These are phyloP conservation scores for Vigna reflexopilosa DNA, from an alignment of 306 rosid species.

Conservation along the genomic window DNA sequence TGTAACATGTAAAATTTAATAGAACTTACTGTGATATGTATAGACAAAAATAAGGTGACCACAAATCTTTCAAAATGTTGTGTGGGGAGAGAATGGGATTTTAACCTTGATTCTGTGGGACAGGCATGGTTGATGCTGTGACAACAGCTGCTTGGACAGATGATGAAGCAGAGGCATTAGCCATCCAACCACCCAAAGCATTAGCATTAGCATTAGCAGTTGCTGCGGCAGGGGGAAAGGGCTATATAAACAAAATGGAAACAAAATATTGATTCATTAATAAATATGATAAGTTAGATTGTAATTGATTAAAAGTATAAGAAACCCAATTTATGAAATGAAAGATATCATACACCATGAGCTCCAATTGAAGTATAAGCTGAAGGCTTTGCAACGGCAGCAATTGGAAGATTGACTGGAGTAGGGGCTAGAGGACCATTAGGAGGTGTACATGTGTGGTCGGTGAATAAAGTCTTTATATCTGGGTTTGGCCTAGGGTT, in stretches of 20 bases:
- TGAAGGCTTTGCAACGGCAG: constrained; percentile 82
- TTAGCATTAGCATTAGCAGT: constrained; percentile 81
- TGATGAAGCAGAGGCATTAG: constrained; percentile 86
- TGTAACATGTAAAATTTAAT: constrained; percentile 24
- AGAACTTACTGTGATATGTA: constrained; percentile 2
- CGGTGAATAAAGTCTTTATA: constrained; percentile 80
- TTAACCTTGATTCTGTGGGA: constrained; percentile 88
- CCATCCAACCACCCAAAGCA: constrained; percentile 96
- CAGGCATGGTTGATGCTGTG: constrained; percentile 82
- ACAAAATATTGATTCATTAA: constrained; percentile 34
- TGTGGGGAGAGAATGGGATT: neutral
- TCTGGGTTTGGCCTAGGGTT: constrained; percentile 81
- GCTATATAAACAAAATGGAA: constrained; percentile 55
- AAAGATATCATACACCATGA: constrained; percentile 72
- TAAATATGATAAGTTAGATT: constrained; percentile 27
- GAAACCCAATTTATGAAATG: constrained; percentile 43
- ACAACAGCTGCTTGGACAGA: constrained; percentile 94
- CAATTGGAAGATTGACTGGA: constrained; percentile 78
- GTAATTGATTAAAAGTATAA: constrained; percentile 6
- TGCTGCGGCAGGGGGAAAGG: constrained; percentile 71
- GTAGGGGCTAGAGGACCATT: constrained; percentile 79
- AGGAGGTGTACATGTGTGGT: constrained; percentile 74
- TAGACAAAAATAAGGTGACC: constrained; percentile 4
- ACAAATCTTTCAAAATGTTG: no score
- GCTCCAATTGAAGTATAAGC: constrained; percentile 76